Evolutionary conservation across 176 grass and related monocot genomes (phyloP).

Genomic region (Tuctoria greenei): DNA sequence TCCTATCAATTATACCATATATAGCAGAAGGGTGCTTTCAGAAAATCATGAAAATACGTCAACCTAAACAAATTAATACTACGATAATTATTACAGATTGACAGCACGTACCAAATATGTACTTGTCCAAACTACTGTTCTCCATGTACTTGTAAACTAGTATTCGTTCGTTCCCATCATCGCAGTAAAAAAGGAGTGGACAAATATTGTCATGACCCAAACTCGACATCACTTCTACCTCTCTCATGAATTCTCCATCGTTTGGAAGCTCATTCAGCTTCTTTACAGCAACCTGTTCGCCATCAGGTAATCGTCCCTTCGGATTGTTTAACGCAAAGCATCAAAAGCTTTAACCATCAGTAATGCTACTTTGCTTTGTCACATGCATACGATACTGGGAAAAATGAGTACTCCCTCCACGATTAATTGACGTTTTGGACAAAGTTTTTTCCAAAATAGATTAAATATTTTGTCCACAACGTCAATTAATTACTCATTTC

Average conservation of each 20-base stretch:
- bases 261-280: not conserved
- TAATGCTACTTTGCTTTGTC: not conserved
- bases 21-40: not conserved
- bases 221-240: conserved; percentile 38
- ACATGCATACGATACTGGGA: not conserved
- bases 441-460: not conserved
- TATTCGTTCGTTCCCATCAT: not conserved
- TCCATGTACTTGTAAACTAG: conserved; percentile 34
- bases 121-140: conserved; percentile 14
- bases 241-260: conserved; percentile 22
- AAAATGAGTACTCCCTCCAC: too few species aligned
- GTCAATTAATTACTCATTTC: too few species aligned
- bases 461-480: not conserved
- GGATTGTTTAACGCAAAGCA: not conserved
- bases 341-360: not conserved
- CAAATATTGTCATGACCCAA: conserved; percentile 23
- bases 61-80: too few species aligned
- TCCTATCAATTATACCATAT: not conserved
- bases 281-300: conserved; percentile 30
- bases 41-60: not conserved
- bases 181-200: conserved; percentile 36
- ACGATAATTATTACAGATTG: too few species aligned
- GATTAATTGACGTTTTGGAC: too few species aligned
- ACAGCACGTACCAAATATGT: conserved; percentile 34
- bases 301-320: conserved; percentile 21